Percentiles rank a stretch among this genome's conserved stretches.
Evolutionary conservation across 2,329 filamentous ascomycete genomes (phyloP).

Genomic region (Venturia asperata): DNA sequence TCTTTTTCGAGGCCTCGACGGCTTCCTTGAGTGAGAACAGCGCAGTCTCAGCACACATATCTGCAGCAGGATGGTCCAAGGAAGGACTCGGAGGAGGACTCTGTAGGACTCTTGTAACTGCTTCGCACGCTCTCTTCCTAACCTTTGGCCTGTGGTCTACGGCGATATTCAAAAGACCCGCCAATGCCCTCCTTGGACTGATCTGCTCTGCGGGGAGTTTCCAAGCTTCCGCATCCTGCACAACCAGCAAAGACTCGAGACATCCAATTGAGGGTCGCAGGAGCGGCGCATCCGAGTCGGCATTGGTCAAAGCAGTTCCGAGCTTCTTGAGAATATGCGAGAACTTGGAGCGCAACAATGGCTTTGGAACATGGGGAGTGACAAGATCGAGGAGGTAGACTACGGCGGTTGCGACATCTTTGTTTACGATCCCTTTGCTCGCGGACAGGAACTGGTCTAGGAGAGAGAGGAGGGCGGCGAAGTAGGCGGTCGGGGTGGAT

Average conservation of each 20-base stretch:
- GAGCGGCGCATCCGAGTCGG: conserved; percentile 79
- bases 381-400: conserved; percentile 94
- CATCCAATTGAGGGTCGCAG: conserved; percentile 85
- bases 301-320: conserved; percentile 71
- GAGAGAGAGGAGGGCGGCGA: conserved; percentile 86
- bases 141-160: conserved; percentile 89
- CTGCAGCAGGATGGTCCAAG: conserved; percentile 86
- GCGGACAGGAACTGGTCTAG: conserved; percentile 67
- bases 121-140: conserved; percentile 85
- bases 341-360: conserved; percentile 90
- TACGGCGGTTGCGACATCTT: conserved; percentile 75
- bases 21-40: conserved; percentile 73
- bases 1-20: conserved; percentile 63
- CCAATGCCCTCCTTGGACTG: conserved; percentile 78
- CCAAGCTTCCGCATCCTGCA: conserved; percentile 84
- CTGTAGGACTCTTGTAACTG: conserved; percentile 72
- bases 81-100: conserved; percentile 85
- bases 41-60: conserved; percentile 91
- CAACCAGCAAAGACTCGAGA: conserved; percentile 81
- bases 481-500: conserved; percentile 82
- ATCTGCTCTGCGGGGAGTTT: conserved; percentile 70
- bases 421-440: conserved; percentile 60
- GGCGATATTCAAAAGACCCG: conserved; percentile 75
- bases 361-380: conserved; percentile 73
- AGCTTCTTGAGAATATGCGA: conserved; percentile 83